Conservation (phyloP, 2,329 filamentous ascomycete genomes). For the Arachnomyces sp. region DNA sequence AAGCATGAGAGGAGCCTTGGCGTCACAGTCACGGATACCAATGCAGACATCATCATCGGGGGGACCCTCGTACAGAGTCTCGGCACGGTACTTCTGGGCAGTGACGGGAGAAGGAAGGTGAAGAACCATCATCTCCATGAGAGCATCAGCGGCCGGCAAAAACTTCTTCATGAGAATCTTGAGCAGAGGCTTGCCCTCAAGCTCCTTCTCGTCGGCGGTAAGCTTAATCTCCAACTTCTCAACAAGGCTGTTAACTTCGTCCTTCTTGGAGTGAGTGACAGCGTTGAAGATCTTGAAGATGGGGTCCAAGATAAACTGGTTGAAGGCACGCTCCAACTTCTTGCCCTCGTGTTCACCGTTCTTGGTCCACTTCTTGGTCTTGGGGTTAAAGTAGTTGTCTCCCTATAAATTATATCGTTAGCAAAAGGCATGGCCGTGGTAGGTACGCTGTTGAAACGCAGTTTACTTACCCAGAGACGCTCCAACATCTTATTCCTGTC, state of each 20-base stretch:
- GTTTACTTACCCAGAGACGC: constrained; percentile 78
- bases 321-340: constrained; percentile 94
- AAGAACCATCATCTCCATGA: constrained; percentile 99
- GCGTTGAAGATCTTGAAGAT: constrained; percentile 98
- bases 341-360: constrained; percentile 74
- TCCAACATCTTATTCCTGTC: constrained; percentile 99
- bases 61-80: constrained; percentile 98
- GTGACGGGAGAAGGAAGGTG: constrained; percentile 94
- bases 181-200: constrained; percentile 95
- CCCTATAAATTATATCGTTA: constrained; percentile 43
- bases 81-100: constrained; percentile 94
- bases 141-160: constrained; percentile 93
- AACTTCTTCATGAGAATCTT: constrained; percentile 99
- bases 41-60: constrained; percentile 84
- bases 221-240: constrained; percentile 97
- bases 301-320: constrained; percentile 98
- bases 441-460: not conserved
- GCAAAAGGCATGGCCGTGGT: not conserved
- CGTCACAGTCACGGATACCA: constrained; percentile 96
- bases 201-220: constrained; percentile 72
- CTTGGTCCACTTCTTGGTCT: constrained; percentile 99
- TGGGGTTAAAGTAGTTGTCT: constrained; percentile 99
- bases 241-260: constrained; percentile 74
- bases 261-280: constrained; percentile 98
- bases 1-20: constrained; percentile 97